Evolutionary conservation across 2,329 filamentous ascomycete genomes (phyloP).

Genomic region (Phaeosphaeriaceae sp.): DNA sequence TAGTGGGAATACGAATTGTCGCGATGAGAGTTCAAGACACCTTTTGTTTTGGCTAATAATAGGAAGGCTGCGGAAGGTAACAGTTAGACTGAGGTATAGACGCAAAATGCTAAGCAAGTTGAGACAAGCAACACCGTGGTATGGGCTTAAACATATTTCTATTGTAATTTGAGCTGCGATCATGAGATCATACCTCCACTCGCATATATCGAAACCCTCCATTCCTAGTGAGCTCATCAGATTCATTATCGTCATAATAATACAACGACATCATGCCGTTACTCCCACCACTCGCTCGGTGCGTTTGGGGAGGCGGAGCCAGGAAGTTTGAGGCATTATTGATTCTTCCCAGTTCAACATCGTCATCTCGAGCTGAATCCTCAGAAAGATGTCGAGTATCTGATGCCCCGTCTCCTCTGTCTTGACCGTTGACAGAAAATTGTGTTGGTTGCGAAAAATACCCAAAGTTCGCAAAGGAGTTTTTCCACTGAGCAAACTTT

Average conservation of each 20-base stretch:
- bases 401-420: neutral
- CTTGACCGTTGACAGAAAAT: neutral
- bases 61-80: no score
- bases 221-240: neutral
- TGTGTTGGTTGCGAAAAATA: neutral
- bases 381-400: neutral
- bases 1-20: no score
- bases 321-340: neutral
- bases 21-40: no score
- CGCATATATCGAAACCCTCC: neutral
- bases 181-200: neutral
- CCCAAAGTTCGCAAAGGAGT: neutral
- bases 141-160: neutral
- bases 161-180: neutral
- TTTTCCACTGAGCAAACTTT: neutral
- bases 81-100: no score
- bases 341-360: neutral
- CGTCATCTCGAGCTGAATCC: neutral
- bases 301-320: neutral
- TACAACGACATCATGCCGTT: neutral
- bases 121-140: no score
- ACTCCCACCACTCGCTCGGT: neutral
- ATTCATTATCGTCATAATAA: neutral
- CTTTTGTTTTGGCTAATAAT: no score
- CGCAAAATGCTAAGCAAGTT: no score